phyloP scores from a whole-genome alignment of 2,329 filamentous ascomycete genomes.

The Fusarium sp. region DNA sequence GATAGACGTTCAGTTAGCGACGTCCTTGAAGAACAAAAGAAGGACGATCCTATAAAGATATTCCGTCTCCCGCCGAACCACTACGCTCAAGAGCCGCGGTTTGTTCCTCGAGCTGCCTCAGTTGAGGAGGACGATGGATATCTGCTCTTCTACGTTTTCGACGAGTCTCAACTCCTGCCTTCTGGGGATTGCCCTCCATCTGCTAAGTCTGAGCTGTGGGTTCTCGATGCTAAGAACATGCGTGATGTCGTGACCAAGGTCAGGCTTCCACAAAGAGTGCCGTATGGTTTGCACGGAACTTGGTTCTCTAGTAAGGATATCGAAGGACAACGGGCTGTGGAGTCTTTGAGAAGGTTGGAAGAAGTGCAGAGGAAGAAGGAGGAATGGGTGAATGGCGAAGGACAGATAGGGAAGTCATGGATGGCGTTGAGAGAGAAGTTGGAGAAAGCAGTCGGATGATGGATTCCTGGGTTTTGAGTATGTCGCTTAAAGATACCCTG shows the following conservation, averaged over 20 bases:
- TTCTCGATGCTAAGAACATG: constrained; percentile 73
- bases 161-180: constrained; percentile 70
- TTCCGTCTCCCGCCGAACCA: constrained; percentile 69
- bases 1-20: constrained; percentile 65
- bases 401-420: not conserved
- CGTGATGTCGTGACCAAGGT: constrained; percentile 66
- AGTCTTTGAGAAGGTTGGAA: constrained; percentile 3
- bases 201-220: constrained; percentile 71
- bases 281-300: constrained; percentile 73
- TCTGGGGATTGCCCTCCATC: constrained; percentile 55
- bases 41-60: constrained; percentile 66
- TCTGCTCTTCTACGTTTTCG: constrained; percentile 75
- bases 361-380: constrained; percentile 1
- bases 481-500: not conserved
- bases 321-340: constrained; percentile 53
- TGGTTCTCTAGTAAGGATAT: constrained; percentile 69
- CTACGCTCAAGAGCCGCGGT: constrained; percentile 74
- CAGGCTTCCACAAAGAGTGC: constrained; percentile 71
- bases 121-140: constrained; percentile 71
- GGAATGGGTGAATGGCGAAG: not conserved
- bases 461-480: fast-evolving
- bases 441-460: constrained; percentile 4
- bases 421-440: not conserved
- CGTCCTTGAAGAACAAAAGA: constrained; percentile 57
- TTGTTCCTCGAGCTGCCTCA: constrained; percentile 60